A percentile compares a stretch with the other conserved stretches of the same genome.
Conservation (phyloP, 1,139 yeast genomes). For the Protomyces inouyei region DNA sequence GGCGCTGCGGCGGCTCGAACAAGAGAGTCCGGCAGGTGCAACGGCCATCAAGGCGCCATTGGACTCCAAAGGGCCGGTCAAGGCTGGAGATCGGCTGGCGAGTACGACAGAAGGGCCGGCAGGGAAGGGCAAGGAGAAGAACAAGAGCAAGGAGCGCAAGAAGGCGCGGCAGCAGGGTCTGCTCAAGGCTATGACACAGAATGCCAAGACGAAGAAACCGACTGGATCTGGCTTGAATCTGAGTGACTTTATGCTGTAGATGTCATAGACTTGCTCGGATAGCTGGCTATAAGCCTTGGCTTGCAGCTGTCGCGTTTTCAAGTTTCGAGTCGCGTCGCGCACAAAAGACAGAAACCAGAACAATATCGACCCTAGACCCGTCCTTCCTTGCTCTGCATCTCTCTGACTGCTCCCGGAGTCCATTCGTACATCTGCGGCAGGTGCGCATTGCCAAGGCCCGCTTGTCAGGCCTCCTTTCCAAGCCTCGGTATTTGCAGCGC, state of each 20-base stretch:
- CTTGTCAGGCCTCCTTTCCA: too few relatives aligned
- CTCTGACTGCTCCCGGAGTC: too few relatives aligned
- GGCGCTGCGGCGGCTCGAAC: not conserved
- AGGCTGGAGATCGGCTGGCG: not conserved
- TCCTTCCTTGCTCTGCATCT: too few relatives aligned
- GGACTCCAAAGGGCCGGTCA: not conserved
- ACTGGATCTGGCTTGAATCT: not conserved
- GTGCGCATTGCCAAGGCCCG: too few relatives aligned
- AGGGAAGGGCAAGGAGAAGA: not conserved
- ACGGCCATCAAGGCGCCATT: not conserved
- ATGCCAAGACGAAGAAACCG: not conserved
- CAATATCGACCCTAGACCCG: too few relatives aligned
- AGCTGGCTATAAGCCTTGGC: too few relatives aligned
- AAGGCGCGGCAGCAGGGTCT: not conserved
- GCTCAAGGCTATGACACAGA: not conserved
- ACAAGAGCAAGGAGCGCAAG: not conserved
- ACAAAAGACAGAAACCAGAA: too few relatives aligned
- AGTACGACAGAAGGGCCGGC: not conserved
- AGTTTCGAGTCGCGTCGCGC: too few relatives aligned
- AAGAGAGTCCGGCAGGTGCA: not conserved
- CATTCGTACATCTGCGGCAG: too few relatives aligned
- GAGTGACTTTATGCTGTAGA: not conserved
- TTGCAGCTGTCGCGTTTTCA: too few relatives aligned
- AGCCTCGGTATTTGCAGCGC: not conserved
- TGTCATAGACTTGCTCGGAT: too few relatives aligned